Percentiles rank a stretch among this genome's conserved stretches.
phyloP scores from a whole-genome alignment of 768 basidiomycete genomes.

The Gymnopilus junonius region DNA sequence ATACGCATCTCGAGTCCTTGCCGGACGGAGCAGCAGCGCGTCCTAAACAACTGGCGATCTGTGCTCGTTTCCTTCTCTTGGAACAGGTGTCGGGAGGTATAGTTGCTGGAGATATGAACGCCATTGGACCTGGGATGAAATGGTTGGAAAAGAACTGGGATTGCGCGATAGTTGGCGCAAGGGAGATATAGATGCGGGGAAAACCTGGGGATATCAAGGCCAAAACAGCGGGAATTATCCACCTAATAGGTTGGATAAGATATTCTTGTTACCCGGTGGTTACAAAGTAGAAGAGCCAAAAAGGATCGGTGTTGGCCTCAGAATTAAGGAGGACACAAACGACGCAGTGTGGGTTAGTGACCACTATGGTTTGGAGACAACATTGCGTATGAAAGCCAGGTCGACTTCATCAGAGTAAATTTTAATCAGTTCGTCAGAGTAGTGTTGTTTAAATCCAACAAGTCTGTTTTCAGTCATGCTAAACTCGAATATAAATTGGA shows the following conservation, averaged over 20 bases:
- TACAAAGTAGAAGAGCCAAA: constrained; percentile 57
- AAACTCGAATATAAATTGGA: background rate
- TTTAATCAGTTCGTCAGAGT: background rate
- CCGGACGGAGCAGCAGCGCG: constrained; percentile 43
- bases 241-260: constrained; percentile 64
- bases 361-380: constrained; percentile 63
- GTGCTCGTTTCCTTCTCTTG: constrained; percentile 54
- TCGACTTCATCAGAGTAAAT: constrained; percentile 1
- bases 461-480: background rate
- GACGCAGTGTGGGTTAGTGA: constrained; percentile 60
- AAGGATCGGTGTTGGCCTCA: constrained; percentile 60
- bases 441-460: background rate
- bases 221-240: constrained; percentile 42
- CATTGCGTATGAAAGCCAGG: constrained; percentile 27
- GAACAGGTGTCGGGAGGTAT: constrained; percentile 58
- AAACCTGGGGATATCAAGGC: constrained; percentile 78
- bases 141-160: constrained; percentile 46
- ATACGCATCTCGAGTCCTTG: constrained; percentile 78
- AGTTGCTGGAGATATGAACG: constrained; percentile 77
- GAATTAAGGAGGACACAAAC: constrained; percentile 39
- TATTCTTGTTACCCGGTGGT: constrained; percentile 58
- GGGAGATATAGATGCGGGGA: constrained; percentile 46
- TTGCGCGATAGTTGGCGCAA: constrained; percentile 65
- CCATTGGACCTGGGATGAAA: constrained; percentile 52
- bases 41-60: constrained; percentile 56